These are phyloP conservation scores for Yamadazyma sp. DNA, from an alignment of 1,139 yeast genomes.

Conservation along the genomic window DNA sequence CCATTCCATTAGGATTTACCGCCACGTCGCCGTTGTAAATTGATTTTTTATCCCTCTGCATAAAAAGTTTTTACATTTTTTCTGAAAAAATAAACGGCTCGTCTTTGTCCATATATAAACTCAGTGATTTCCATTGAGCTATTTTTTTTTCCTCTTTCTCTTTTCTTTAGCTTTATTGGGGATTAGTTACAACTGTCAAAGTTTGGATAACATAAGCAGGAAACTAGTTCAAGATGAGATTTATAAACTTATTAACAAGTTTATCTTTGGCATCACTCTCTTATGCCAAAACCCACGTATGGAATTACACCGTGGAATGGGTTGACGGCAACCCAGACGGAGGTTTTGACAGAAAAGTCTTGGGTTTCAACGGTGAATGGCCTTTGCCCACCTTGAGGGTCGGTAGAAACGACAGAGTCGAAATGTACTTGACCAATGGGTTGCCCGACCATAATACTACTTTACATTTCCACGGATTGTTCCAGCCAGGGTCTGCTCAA, in stretches of 20 bases:
- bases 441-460: slow-evolving; percentile 56
- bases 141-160: slow-evolving; percentile 6
- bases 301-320: slow-evolving; percentile 55
- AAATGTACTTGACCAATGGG: slow-evolving; percentile 58
- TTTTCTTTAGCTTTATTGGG: slow-evolving; percentile 11
- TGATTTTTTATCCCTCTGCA: too few species aligned
- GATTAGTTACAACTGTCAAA: background rate
- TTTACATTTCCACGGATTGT: slow-evolving; percentile 75
- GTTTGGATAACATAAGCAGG: background rate
- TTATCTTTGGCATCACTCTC: slow-evolving; percentile 11
- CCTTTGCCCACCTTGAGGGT: slow-evolving; percentile 71
- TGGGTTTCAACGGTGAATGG: slow-evolving; percentile 72
- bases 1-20: too few species aligned
- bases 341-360: slow-evolving; percentile 44
- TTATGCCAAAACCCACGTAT: slow-evolving; percentile 48
- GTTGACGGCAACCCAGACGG: slow-evolving; percentile 64
- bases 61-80: too few species aligned
- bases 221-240: slow-evolving; percentile 1
- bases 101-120: background rate
- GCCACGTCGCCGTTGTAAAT: too few species aligned
- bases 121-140: slow-evolving; percentile 4
- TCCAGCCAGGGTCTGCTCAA: slow-evolving; percentile 56
- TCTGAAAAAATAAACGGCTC: background rate
- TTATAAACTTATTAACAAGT: slow-evolving; percentile 1
- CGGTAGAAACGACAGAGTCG: slow-evolving; percentile 61